A percentile compares a stretch with the other conserved stretches of the same genome.
These are phyloP conservation scores for Penicillium roqueforti DNA, from an alignment of 495 filamentous ascomycete species.

Conservation along the genomic window DNA sequence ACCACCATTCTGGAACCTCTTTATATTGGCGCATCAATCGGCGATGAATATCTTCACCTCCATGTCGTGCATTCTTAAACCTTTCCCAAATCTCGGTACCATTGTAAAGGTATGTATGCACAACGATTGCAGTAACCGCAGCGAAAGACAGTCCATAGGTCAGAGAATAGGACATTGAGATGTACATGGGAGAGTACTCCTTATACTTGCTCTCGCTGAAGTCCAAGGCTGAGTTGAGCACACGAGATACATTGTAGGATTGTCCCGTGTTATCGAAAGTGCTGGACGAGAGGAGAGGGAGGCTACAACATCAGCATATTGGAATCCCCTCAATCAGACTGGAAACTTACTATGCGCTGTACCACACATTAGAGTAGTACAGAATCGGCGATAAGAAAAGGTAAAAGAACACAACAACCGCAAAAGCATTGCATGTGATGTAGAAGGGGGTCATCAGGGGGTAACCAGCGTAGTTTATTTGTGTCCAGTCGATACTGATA, in stretches of 20 bases:
- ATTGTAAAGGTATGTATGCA: constrained; percentile 57
- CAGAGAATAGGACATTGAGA: constrained; percentile 60
- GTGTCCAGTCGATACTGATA: constrained; percentile 66
- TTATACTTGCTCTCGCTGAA: constrained; percentile 53
- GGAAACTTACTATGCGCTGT: constrained; percentile 53
- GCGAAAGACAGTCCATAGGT: constrained; percentile 62
- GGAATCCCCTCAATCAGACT: constrained; percentile 23
- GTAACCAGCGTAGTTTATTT: constrained; percentile 45
- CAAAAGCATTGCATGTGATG: constrained; percentile 56
- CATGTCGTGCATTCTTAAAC: constrained; percentile 48
- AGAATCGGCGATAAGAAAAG: constrained; percentile 56
- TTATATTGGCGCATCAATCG: constrained; percentile 28
- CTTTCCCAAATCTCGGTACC: constrained; percentile 55
- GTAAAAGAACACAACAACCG: constrained; percentile 51
- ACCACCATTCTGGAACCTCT: constrained; percentile 33
- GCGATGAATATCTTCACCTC: constrained; percentile 46
- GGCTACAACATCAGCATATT: constrained; percentile 13
- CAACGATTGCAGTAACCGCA: constrained; percentile 53
- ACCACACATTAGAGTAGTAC: constrained; percentile 40
- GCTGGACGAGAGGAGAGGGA: constrained; percentile 56
- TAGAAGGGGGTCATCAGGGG: constrained; percentile 60
- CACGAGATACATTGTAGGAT: constrained; percentile 50
- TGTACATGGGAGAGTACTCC: constrained; percentile 58
- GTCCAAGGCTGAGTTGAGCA: constrained; percentile 48
- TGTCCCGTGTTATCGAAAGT: constrained; percentile 61